Percentiles rank a stretch among this genome's conserved stretches.
Conservation (phyloP, 495 filamentous ascomycete species). For the Thozetella sp. region DNA sequence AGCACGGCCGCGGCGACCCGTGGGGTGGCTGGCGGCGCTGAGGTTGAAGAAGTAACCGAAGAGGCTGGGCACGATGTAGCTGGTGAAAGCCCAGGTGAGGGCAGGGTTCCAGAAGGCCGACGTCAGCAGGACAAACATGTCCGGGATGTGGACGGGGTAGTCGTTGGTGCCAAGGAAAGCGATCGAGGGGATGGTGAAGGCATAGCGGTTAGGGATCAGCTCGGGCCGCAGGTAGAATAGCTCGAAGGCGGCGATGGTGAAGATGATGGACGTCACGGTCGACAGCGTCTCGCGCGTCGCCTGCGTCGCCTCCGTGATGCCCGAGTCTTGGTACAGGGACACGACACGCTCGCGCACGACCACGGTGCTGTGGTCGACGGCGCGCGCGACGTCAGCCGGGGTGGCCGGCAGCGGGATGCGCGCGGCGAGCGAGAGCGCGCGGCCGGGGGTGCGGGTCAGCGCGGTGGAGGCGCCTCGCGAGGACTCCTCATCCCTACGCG, state of each 20-base stretch:
- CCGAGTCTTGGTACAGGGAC: slow-evolving; percentile 47
- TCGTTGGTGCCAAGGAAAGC: slow-evolving; percentile 47
- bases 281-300: slow-evolving; percentile 66
- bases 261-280: slow-evolving; percentile 65
- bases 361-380: slow-evolving; percentile 74
- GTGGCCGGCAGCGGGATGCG: slow-evolving; percentile 75
- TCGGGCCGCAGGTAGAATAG: slow-evolving; percentile 58
- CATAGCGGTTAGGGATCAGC: slow-evolving; percentile 67
- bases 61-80: slow-evolving; percentile 65
- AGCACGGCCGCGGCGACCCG: slow-evolving; percentile 25
- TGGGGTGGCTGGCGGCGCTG: slow-evolving; percentile 40
- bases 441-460: slow-evolving; percentile 58
- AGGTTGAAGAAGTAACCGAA: slow-evolving; percentile 89
- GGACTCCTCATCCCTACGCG: slow-evolving; percentile 25
- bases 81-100: slow-evolving; percentile 75
- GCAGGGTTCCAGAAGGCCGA: slow-evolving; percentile 81
- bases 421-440: slow-evolving; percentile 50
- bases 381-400: slow-evolving; percentile 80
- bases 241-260: slow-evolving; percentile 67
- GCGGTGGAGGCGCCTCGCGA: slow-evolving; percentile 36
- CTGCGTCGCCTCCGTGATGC: slow-evolving; percentile 57
- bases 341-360: slow-evolving; percentile 57
- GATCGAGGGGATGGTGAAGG: slow-evolving; percentile 69
- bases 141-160: slow-evolving; percentile 66
- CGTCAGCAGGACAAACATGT: slow-evolving; percentile 80